phyloP scores from a whole-genome alignment of 108 stramenopile species.

The Chaetoceros muelleri region DNA sequence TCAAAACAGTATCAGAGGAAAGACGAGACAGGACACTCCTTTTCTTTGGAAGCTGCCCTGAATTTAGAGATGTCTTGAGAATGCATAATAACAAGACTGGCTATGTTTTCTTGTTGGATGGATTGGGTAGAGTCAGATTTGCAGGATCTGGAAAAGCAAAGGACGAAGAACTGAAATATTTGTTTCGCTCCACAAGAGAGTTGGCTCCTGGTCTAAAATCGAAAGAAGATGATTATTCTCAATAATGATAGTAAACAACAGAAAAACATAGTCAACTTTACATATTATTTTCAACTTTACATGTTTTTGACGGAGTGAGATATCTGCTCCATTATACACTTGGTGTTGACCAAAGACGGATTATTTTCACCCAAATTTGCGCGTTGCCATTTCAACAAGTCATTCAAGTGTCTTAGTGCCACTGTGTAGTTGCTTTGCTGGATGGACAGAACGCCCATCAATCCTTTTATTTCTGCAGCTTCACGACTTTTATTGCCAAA shows the following conservation, averaged over 20 bases:
- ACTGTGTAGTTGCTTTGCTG: constrained; percentile 19
- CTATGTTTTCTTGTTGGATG: constrained; percentile 69
- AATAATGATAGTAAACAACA: not conserved
- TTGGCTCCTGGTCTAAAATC: constrained; percentile 11
- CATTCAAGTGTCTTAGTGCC: constrained; percentile 16
- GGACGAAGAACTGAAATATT: constrained; percentile 35
- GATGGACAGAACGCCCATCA: constrained; percentile 21
- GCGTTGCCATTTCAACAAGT: constrained; percentile 27
- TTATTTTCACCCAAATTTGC: constrained; percentile 15
- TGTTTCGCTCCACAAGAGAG: constrained; percentile 46
- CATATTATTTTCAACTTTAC: not conserved
- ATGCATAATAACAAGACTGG: constrained; percentile 81
- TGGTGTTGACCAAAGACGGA: constrained; percentile 15
- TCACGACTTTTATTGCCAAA: constrained; percentile 23
- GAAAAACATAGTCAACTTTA: not conserved
- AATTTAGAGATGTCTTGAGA: constrained; percentile 57
- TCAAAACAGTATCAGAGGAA: constrained; percentile 41
- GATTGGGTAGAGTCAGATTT: constrained; percentile 67
- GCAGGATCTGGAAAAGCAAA: constrained; percentile 62
- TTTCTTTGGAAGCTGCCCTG: constrained; percentile 47
- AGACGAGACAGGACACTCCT: constrained; percentile 50
- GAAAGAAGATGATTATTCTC: not conserved
- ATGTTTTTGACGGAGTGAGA: constrained; percentile 1
- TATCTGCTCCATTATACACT: constrained; percentile 9
- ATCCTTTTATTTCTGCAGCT: constrained; percentile 26